Base-by-base conservation (phyloP, 441 rosid genomes). In the Jatropha podagrica region DNA sequence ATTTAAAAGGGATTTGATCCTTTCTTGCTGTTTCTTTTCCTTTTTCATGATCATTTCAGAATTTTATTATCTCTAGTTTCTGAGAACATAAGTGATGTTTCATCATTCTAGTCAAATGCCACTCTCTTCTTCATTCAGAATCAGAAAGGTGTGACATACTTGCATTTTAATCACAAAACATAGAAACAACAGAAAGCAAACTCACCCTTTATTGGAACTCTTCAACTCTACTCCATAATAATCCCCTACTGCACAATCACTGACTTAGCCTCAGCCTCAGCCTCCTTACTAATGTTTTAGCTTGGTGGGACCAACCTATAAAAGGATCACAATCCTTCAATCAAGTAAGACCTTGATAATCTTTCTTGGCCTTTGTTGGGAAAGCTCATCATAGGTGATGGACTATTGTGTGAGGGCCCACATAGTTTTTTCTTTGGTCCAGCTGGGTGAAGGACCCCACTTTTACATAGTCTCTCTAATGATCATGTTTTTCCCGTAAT, bases 401-500 rank as follows among this genome's bases (percentile, higher is more conserved):
- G 49, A 62, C 42, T 32, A 65, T 67, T 48, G 65, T 32, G 71
- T 6, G 20, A 48, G 71, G 80, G 64, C 58, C 81, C 84, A 71
- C 76, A 17, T 61, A 64, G 78, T 37, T 69, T 66, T 23, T 54
- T 71, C 65, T 74, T 55, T 75, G 68, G 63, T 86, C 85, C 89
- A 86, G 83, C 85, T 84, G 73, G 76, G 48, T 7, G 58, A 56
- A 49, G 78, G 81, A 69, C 80, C 83, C 80, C 81, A 73, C 80
- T 55, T 71, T n/a, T 71, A 0, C 32, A 32, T 67, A 52, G 83
- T 75, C 80, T 26, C 64, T 72, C 77, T 77, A 79, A 74, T 73
- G 70, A 81, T 77, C 84, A 76, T 75, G 78, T 72, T 69, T 65
- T 81, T 71, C 86, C 81, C 80, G 61, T 68, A 80, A 86, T 79